Evolutionary conservation across 1,284 basidiomycete species (phyloP).

Genomic region (Pseudozyma tsukubaensis): DNA sequence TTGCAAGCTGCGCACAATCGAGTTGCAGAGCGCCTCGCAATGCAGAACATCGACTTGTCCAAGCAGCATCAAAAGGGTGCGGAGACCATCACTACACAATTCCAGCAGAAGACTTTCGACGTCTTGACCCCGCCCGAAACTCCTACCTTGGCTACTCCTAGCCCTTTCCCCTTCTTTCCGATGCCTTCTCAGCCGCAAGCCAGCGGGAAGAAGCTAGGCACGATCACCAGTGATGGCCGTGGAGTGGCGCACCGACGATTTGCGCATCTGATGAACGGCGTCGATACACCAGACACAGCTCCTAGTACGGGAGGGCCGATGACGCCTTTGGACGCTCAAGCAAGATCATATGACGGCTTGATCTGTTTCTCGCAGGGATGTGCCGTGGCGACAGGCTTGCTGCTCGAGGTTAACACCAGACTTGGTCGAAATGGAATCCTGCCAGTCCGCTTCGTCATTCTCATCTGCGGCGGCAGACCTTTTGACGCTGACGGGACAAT

Average conservation of each 20-base stretch:
- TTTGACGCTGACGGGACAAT: slow-evolving; percentile 26
- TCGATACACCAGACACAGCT: slow-evolving; percentile 22
- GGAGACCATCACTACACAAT: not conserved
- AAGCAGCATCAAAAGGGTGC: not conserved
- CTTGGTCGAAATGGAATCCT: not conserved
- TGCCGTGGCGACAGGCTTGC: slow-evolving; percentile 40
- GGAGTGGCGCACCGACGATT: not conserved
- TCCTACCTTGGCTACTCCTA: slow-evolving; percentile 1
- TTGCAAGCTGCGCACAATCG: slow-evolving; percentile 24
- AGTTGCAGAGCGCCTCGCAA: slow-evolving; percentile 12
- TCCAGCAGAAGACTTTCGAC: slow-evolving; percentile 3
- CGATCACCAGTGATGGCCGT: not conserved
- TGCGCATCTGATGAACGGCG: not conserved
- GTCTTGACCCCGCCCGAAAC: slow-evolving; percentile 29
- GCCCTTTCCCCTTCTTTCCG: not conserved
- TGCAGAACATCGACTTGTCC: not conserved
- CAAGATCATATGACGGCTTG: slow-evolving; percentile 27
- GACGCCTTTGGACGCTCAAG: slow-evolving; percentile 13
- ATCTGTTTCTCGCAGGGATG: slow-evolving; percentile 55
- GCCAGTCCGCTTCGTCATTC: slow-evolving; percentile 32
- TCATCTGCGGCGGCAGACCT: slow-evolving; percentile 47
- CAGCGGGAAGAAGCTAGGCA: not conserved
- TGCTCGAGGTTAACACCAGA: slow-evolving; percentile 13
- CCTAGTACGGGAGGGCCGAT: slow-evolving; percentile 19
- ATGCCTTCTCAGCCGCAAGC: not conserved